phyloP scores from a whole-genome alignment of 495 filamentous ascomycete genomes.

The Filosporella fistucella region DNA sequence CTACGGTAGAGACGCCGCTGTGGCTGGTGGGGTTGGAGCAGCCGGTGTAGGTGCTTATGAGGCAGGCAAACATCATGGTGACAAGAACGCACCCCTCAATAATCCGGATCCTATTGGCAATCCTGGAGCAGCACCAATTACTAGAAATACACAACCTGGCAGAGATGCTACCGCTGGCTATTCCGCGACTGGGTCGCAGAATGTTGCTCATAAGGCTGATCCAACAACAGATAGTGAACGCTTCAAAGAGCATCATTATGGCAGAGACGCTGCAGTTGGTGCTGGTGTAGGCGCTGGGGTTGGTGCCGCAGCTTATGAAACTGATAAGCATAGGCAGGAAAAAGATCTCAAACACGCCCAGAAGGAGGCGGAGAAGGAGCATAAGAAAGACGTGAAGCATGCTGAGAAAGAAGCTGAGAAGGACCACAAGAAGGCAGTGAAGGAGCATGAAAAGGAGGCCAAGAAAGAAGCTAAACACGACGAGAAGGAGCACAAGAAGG shows the following conservation, averaged over 20 bases:
- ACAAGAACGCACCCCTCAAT: too few relatives aligned
- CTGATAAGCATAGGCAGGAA: conserved; percentile 13
- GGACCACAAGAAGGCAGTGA: conserved; percentile 1
- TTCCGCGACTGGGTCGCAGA: background rate
- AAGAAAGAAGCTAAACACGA: conserved; percentile 11
- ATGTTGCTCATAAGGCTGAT: background rate
- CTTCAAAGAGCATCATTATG: conserved; percentile 13
- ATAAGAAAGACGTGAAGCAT: too few relatives aligned
- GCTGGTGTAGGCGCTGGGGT: conserved; percentile 7
- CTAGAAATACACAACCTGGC: background rate
- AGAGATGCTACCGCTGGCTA: background rate
- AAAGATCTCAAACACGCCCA: conserved; percentile 9
- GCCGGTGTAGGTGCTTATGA: conserved; percentile 5
- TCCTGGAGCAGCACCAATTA: background rate
- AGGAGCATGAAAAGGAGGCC: conserved; percentile 1
- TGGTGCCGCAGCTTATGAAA: conserved; percentile 8
- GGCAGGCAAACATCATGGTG: background rate
- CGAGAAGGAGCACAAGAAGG: conserved; percentile 3
- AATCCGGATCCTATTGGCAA: too few relatives aligned
- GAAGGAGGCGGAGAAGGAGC: conserved; percentile 12
- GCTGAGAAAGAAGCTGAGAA: conserved; percentile 16
- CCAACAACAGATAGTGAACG: background rate
- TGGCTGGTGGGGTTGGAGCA: background rate
- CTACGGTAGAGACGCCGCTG: conserved; percentile 1
- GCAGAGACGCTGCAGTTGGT: conserved; percentile 10